These are phyloP conservation scores for Anthoceros angustus DNA, from an alignment of 225 moss, liverwort and hornwort genomes.

Conservation along the genomic window DNA sequence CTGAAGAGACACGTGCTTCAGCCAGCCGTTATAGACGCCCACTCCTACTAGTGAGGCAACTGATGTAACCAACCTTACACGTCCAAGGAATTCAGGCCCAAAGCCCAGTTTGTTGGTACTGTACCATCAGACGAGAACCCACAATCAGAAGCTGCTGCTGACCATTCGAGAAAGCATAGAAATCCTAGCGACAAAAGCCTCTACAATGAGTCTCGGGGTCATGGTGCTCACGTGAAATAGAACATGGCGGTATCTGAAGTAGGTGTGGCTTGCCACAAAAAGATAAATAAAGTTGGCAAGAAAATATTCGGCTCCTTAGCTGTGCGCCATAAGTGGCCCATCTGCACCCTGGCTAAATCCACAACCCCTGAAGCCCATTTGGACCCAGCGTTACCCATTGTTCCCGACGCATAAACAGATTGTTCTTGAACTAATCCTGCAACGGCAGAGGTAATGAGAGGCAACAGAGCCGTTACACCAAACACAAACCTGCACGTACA, in stretches of 20 bases:
- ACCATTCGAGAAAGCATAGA: not conserved
- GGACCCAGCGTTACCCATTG: constrained; percentile 18
- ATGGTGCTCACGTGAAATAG: constrained; percentile 56
- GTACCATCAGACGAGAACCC: constrained; percentile 6
- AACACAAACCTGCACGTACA: constrained; percentile 65
- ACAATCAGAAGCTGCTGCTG: not conserved
- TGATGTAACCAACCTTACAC: constrained; percentile 69
- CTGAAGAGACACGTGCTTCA: constrained; percentile 56
- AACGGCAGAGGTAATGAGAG: constrained; percentile 71
- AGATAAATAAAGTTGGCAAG: constrained; percentile 82
- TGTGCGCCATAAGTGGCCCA: constrained; percentile 64
- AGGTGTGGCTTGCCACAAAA: constrained; percentile 91
- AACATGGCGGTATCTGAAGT: constrained; percentile 91
- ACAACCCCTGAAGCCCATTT: constrained; percentile 31
- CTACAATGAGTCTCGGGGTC: not conserved
- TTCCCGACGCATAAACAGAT: constrained; percentile 16
- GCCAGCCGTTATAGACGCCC: constrained; percentile 53
- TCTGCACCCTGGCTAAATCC: constrained; percentile 46
- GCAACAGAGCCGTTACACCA: constrained; percentile 60
- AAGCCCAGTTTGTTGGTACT: constrained; percentile 94
- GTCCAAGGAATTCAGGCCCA: constrained; percentile 87
- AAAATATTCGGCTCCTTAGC: constrained; percentile 79
- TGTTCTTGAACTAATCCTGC: constrained; percentile 75
- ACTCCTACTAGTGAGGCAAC: constrained; percentile 79
- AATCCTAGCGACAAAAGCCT: not conserved